Percentiles rank a stretch among this genome's conserved stretches.
Conservation (phyloP, 371 early-diverging fungal species). For the Mucor irregularis region DNA sequence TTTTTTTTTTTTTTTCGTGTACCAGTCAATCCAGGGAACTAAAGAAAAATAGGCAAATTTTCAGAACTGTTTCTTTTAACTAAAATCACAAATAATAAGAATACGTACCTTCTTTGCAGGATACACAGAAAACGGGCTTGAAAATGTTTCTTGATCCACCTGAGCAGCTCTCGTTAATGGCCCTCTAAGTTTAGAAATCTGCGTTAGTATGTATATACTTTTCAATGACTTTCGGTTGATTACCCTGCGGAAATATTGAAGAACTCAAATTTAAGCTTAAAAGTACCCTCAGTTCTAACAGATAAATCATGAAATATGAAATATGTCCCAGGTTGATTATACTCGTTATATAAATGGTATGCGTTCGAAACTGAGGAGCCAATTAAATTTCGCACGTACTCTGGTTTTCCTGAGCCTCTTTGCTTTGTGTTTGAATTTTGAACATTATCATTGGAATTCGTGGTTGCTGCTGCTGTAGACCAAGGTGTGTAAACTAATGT, state of each 20-base stretch:
- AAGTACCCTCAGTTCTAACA: slow-evolving; percentile 45
- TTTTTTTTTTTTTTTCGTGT: not conserved
- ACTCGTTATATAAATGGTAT: slow-evolving; percentile 42
- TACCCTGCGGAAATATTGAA: slow-evolving; percentile 28
- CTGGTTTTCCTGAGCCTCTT: slow-evolving; percentile 6
- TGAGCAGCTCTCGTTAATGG: slow-evolving; percentile 38
- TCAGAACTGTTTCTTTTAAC: not conserved
- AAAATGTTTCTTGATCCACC: slow-evolving; percentile 29
- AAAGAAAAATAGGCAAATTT: not conserved
- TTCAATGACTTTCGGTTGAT: no score
- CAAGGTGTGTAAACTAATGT: slow-evolving; percentile 21
- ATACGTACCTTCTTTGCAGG: slow-evolving; percentile 46
- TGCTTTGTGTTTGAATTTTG: not conserved
- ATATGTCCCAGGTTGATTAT: slow-evolving; percentile 52
- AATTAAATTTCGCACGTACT: slow-evolving; percentile 51
- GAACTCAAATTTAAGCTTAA: slow-evolving; percentile 43
- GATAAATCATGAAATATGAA: slow-evolving; percentile 64
- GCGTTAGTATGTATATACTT: not conserved
- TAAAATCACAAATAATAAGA: not conserved
- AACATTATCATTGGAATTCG: no score
- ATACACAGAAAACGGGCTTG: slow-evolving; percentile 50
- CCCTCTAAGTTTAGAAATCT: slow-evolving; percentile 17
- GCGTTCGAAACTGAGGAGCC: slow-evolving; percentile 58
- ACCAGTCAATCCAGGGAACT: slow-evolving; percentile 68
- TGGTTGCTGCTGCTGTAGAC: not conserved